A percentile compares a stretch with the other conserved stretches of the same genome.
Conservation (phyloP, 2,329 filamentous ascomycete species). For the Sordariomycetes sp. region DNA sequence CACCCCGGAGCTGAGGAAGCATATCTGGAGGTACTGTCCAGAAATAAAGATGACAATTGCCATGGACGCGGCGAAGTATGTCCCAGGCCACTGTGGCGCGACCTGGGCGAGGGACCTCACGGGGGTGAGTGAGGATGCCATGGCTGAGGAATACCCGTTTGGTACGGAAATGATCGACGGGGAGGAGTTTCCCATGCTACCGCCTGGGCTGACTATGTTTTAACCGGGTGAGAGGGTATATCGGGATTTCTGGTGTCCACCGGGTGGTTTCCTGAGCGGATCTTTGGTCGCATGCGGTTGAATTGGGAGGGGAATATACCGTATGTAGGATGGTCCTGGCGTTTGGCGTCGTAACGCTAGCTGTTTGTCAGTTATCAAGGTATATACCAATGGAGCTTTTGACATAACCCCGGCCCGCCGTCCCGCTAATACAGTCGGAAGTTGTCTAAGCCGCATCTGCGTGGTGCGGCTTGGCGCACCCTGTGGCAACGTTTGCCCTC, state of each 20-base stretch:
- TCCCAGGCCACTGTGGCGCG: conserved; percentile 33
- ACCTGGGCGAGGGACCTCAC: conserved; percentile 31
- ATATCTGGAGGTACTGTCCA: conserved; percentile 47
- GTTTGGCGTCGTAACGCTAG: background rate
- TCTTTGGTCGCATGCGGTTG: background rate
- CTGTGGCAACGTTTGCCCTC: no score
- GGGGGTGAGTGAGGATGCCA: conserved; percentile 1
- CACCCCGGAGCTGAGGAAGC: conserved; percentile 29
- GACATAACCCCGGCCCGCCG: no score
- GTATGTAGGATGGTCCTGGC: background rate
- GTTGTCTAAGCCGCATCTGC: no score
- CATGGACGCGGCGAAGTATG: conserved; percentile 41
- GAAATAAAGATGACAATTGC: conserved; percentile 46
- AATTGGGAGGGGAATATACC: background rate
- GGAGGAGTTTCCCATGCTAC: conserved; percentile 26
- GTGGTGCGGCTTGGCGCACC: no score
- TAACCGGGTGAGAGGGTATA: background rate
- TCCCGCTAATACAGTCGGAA: no score
- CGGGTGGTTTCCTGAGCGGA: background rate
- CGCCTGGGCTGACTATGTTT: conserved; percentile 11
- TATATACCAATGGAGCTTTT: background rate
- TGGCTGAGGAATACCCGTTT: conserved; percentile 14
- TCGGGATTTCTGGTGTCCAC: background rate
- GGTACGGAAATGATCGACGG: conserved; percentile 29
- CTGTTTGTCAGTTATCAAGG: background rate